Percentiles rank a stretch among this genome's conserved stretches.
Evolutionary conservation across 768 basidiomycete species (phyloP).

Genomic region (Tricholoma furcatifolium): DNA sequence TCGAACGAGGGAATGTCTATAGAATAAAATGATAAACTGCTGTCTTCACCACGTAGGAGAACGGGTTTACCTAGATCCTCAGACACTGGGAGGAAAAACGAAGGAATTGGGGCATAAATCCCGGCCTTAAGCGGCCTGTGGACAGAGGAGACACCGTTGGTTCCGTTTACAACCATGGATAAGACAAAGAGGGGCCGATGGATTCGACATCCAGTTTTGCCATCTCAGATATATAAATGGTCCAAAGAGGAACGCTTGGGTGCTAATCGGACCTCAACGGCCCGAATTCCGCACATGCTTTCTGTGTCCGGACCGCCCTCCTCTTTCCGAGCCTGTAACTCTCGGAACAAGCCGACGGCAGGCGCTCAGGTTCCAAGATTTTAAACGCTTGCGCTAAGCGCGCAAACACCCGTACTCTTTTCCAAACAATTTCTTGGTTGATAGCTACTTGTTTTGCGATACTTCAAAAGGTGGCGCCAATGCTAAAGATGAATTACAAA

Average conservation of each 20-base stretch:
- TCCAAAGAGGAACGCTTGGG: constrained; percentile 13
- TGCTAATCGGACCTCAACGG: constrained; percentile 22
- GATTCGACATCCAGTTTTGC: constrained; percentile 16
- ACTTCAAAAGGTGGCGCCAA: too few species aligned
- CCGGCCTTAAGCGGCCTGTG: constrained; percentile 67
- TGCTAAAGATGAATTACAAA: too few species aligned
- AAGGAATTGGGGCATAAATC: constrained; percentile 82
- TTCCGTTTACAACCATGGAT: constrained; percentile 44
- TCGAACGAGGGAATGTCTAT: constrained; percentile 69
- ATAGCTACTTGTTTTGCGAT: too few species aligned
- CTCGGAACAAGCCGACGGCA: too few species aligned
- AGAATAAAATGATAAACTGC: constrained; percentile 6
- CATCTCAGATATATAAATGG: constrained; percentile 21
- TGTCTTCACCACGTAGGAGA: background rate
- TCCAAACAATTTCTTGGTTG: too few species aligned
- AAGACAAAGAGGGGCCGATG: constrained; percentile 10
- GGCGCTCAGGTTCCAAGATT: too few species aligned
- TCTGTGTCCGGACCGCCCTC: constrained; percentile 24
- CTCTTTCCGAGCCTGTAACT: constrained; percentile 2
- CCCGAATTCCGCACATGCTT: constrained; percentile 21
- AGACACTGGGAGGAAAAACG: constrained; percentile 73
- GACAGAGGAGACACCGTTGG: constrained; percentile 29
- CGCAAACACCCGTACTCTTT: too few species aligned
- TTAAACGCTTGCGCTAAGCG: too few species aligned
- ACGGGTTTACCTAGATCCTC: constrained; percentile 77